phyloP scores from a whole-genome alignment of 2,329 filamentous ascomycete species.

The Cercospora citrullina region DNA sequence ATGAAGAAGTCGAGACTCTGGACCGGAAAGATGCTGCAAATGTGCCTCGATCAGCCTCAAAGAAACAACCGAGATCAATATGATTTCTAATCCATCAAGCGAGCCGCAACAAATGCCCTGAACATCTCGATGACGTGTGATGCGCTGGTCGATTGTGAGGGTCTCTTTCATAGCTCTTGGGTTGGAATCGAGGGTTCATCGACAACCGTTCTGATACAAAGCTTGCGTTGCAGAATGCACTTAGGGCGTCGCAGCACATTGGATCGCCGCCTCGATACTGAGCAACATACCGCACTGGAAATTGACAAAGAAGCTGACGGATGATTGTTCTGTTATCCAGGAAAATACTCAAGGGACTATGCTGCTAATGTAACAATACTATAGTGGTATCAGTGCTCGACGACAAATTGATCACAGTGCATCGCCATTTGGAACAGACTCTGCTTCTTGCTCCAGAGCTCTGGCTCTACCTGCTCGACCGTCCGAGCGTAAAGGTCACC shows the following conservation, averaged over 20 bases:
- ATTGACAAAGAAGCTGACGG: not conserved
- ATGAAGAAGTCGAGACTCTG: not conserved
- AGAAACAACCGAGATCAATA: not conserved
- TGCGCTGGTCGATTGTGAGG: not conserved
- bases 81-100: not conserved
- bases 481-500: slow-evolving; percentile 78
- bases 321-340: not conserved
- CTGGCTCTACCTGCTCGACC: slow-evolving; percentile 32
- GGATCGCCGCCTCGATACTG: not conserved
- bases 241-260: not conserved
- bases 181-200: not conserved
- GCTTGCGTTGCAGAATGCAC: not conserved
- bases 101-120: not conserved
- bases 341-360: slow-evolving; percentile 3
- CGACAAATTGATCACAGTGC: slow-evolving; percentile 5
- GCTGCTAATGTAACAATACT: slow-evolving; percentile 13
- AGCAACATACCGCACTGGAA: not conserved
- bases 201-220: not conserved
- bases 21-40: not conserved
- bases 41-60: not conserved
- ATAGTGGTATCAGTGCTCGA: slow-evolving; percentile 21
- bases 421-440: slow-evolving; percentile 10
- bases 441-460: not conserved
- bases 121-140: not conserved
- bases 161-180: not conserved